Evolutionary conservation across 2,329 filamentous ascomycete genomes (phyloP), one percentile per base, ranked within the genome.

Genomic region (Catunica adiposa): DNA sequence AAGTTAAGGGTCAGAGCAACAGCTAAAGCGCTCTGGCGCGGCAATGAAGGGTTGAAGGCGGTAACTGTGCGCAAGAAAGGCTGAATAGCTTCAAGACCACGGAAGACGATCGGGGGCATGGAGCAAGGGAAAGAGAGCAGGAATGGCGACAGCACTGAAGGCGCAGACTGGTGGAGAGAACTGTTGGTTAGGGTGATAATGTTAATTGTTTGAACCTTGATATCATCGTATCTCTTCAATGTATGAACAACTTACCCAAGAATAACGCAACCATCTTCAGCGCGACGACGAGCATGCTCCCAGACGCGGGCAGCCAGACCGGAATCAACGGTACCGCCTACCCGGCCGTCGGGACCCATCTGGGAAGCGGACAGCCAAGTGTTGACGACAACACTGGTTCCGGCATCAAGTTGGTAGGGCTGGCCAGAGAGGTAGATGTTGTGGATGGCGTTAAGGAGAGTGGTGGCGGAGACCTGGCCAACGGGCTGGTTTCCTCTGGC

Each of bases 211-310:
- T 51, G n/a, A 31, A 14, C 15, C 6, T 31, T 20, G 20, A 25
- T 50, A 50, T 50, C n/a, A n/a, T n/a, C n/a, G n/a, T n/a, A n/a
- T n/a, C n/a, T n/a, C n/a, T n/a, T 44, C 31, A 34, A 34, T 1
- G 31, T 26, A n/a, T n/a, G n/a, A n/a, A n/a, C n/a, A 37, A 69
- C 81, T 62, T 75, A 94, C 88, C 86, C 85, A 62, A 98, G 70
- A 55, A 97, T 75, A 60, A 98, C 85, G 66, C 89, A 96, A 15
- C 88, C 89, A 71, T 98, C 92, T 68, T 98, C 92, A 44, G 92
- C 92, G 71, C 92, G 80, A 60, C 92, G 82, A 62, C 90, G 80
- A 56, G 92, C 90, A 73, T 98, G 92, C 70, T 98, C 92, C 90
- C 92, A 98, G 2, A 89, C 89, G 66, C 87, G 80, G 54, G 80